Base-by-base conservation (phyloP, 2,329 filamentous ascomycete genomes). In the Neopestalotiopsis clavispora region DNA sequence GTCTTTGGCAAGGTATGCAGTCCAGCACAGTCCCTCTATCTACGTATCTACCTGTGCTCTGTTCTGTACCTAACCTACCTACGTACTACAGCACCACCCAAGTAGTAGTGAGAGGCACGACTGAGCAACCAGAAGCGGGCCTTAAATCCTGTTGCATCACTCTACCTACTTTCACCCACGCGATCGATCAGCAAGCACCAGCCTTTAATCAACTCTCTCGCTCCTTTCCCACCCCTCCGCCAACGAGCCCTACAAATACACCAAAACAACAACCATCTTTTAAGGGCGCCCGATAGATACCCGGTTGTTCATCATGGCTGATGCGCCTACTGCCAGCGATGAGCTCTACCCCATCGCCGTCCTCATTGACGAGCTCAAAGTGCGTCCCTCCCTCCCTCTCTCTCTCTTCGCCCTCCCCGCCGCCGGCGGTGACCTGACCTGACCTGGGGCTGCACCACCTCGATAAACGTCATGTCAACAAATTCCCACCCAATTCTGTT, bases 261-360 rank as follows among this genome's bases (percentile, higher is more conserved):
- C 13, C 38, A 67, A 68, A 58, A 62, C 66, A 38, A 42, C 66
- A 52, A 67, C 56, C 52, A 40, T 58, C 52, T 57, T 32, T 40
- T n/a, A 52, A 67, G 45, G 60, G 60, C 67, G 38, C 64, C 68
- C 59, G 67, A 69, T 34, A 60, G 38, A 63, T 38, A 63, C 64
- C 67, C 57, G 69, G 71, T 77, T 77, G 78, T 81, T 84, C 89
- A 88, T 83, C 82, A 98, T 98, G 95, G 94, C 89, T 84, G 89
- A 98, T 85, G 92, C 92, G 84, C 89, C 91, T 82, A 93, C 92
- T 84, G 91, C 95, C 86, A 97, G 92, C 83, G 96, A 99, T 85
- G 97, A 98, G 91, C 94, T 99, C 79, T 99, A 98, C 84, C 96
- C 96, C 82, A 99, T 99, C 87, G 96, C 97, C 80, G 96, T 99